Base-by-base conservation (phyloP, 1,139 yeast species). In the Pichia sp. region DNA sequence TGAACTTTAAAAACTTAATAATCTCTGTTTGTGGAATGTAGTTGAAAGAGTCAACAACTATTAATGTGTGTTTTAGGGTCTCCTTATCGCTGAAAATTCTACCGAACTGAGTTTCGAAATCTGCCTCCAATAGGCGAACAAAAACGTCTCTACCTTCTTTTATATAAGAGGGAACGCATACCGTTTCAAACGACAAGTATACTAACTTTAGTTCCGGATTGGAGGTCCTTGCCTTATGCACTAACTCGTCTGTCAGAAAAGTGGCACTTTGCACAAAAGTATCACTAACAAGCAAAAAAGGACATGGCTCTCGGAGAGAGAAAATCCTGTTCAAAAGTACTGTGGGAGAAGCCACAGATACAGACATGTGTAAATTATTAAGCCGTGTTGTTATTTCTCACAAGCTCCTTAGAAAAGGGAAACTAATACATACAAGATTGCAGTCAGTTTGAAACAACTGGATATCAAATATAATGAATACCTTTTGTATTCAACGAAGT, bases 11-110 rank as follows among this genome's bases (percentile, higher is more conserved):
- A 62, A 87, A 84, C 29, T 67, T 67, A 1, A 86, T 74, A 15
- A 88, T 62, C 23, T 76, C 71, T 4, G 72, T 67, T 0, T 78
- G 68, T 6, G 87, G 73, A 5, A 60, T 40, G 62, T 81, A 83
- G 61, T 88, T 85, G 57, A 90, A 73, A 0, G 92, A 80, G 67
- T 90, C 97, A 5, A 90, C 73, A 2, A 90, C 66, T 1, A 85
- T 67, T 48, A 80, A 65, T 3, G 70, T 59, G 8, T 57, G 47
- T 36, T 49, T 13, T 11, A 11, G n/a, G 13, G 30, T 47, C 5
- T 47, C 31, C 13, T 49, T 44, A 8, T 34, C 10, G 10, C 36
- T 26, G 19, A 57, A 50, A 5, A 13, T 5, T 50, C 36, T 45
- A 13, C 31, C 42, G 23, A 53, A 41, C 6, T 64, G 54, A 40